Evolutionary conservation across 352 stramenopile genomes (phyloP), one percentile per base, ranked within the genome.

Genomic region (Saprolegnia diclina): DNA sequence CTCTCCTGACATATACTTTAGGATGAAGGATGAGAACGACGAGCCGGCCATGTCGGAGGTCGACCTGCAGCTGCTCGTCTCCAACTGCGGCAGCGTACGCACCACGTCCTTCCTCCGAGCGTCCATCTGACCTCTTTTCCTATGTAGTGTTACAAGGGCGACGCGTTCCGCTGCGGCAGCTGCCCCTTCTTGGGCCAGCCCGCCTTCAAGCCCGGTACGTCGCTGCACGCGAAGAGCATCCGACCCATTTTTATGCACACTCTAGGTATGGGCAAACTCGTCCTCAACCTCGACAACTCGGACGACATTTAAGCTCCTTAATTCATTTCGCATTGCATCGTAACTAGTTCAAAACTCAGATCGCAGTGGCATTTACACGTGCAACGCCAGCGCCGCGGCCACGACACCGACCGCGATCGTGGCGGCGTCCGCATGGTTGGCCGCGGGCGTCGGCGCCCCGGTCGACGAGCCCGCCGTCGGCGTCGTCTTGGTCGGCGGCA

Each of bases 131-230:
- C 52, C 24, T 73, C 56, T 72, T 69, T 13, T 4, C 93, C 83
- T 73, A 82, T 82, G 11, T 91, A 98, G 87, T 99, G 96, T 78
- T 94, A 76, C 75, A 97, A 98, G 77, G 96, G 96, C 56, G 96
- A 99, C 77, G 96, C 96, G 26, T 99, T 99, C 80, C 92, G 96
- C 46, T 99, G 96, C 74, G 95, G 92, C 10, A 89, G 82, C 63
- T 99, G 96, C 79, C 96, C 96, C 32, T 98, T 98, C 81, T 78
- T 98, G 38, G 96, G 95, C 57, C 97, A 96, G 73, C 96, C 96
- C 22, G 94, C 93, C 1, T 99, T 99, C 76, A 98, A 98, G 76
- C 82, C 94, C 10, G 87, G 84, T 21, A 76, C 73, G 38, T 59
- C 13, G 24, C 29, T 35, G 29, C 29, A 35, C 29, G 29, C 29